Evolutionary conservation across 371 early-diverging fungal genomes (phyloP).

Genomic region (Rhizomucor pusillus): DNA sequence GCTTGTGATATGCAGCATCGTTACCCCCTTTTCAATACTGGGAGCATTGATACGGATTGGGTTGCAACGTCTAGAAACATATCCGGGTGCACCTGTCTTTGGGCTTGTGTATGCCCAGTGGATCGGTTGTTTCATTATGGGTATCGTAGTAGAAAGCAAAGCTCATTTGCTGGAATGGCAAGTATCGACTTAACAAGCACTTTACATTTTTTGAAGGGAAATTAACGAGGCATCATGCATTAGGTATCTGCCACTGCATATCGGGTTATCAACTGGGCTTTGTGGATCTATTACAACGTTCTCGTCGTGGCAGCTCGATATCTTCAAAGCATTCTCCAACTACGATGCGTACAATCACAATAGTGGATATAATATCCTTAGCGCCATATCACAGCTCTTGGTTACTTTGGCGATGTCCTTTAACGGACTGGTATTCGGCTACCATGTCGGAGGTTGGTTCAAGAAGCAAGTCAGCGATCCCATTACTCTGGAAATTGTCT

Average conservation of each 20-base stretch:
- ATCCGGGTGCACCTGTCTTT: slow-evolving; percentile 61
- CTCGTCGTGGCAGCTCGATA: slow-evolving; percentile 75
- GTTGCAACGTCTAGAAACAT: slow-evolving; percentile 52
- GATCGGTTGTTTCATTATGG: slow-evolving; percentile 73
- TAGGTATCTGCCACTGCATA: slow-evolving; percentile 53
- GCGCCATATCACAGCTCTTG: slow-evolving; percentile 37
- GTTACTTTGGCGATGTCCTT: slow-evolving; percentile 51
- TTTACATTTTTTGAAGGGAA: too few species aligned
- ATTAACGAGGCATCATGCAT: too few species aligned
- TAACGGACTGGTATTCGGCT: slow-evolving; percentile 42
- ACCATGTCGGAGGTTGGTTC: slow-evolving; percentile 32
- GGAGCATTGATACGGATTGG: slow-evolving; percentile 66
- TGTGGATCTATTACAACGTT: slow-evolving; percentile 89
- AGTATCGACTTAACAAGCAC: not conserved
- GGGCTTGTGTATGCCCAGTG: slow-evolving; percentile 67
- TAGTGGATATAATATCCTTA: slow-evolving; percentile 40
- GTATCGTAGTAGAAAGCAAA: slow-evolving; percentile 32
- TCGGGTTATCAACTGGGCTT: slow-evolving; percentile 71
- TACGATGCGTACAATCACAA: slow-evolving; percentile 24
- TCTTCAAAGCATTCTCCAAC: slow-evolving; percentile 56
- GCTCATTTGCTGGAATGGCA: slow-evolving; percentile 13
- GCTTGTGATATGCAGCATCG: slow-evolving; percentile 23
- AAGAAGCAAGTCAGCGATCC: not conserved
- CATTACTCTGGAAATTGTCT: slow-evolving; percentile 10
- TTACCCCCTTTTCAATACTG: slow-evolving; percentile 64